These are phyloP conservation scores for Evernia prunastri DNA, from an alignment of 495 filamentous ascomycete species.

Conservation along the genomic window DNA sequence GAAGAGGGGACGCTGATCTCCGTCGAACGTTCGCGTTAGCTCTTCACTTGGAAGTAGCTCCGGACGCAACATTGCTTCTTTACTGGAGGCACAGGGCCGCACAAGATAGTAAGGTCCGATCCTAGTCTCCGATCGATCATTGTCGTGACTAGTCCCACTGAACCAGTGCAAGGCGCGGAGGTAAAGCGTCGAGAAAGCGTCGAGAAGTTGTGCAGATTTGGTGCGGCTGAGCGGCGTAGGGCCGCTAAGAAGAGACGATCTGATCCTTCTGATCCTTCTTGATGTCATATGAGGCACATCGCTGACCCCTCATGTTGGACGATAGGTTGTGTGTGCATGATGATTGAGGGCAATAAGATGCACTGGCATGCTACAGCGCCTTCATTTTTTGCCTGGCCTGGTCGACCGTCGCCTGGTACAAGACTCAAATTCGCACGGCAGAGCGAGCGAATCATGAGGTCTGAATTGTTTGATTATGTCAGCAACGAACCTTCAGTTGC, in stretches of 20 bases:
- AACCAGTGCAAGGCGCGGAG: too few relatives aligned
- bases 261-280: constrained; percentile 11
- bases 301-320: not conserved
- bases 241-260: not conserved
- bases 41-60: not conserved
- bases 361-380: too few relatives aligned
- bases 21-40: not conserved
- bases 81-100: not conserved
- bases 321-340: not conserved
- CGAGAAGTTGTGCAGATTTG: not conserved
- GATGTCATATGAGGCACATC: constrained; percentile 6
- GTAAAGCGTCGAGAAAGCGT: too few relatives aligned
- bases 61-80: too few relatives aligned
- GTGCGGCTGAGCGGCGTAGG: not conserved
- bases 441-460: too few relatives aligned
- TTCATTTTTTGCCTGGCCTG: too few relatives aligned
- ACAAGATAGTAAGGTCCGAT: not conserved
- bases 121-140: not conserved
- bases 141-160: not conserved
- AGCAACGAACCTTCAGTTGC: not conserved
- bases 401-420: too few relatives aligned
- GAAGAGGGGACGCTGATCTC: not conserved
- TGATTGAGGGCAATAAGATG: too few relatives aligned
- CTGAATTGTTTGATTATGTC: not conserved
- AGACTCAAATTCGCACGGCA: too few relatives aligned